Percentiles rank a stretch among this genome's conserved stretches.
Evolutionary conservation across 257 asterid species (phyloP).

Genomic region (Jaltomata sinuosa): DNA sequence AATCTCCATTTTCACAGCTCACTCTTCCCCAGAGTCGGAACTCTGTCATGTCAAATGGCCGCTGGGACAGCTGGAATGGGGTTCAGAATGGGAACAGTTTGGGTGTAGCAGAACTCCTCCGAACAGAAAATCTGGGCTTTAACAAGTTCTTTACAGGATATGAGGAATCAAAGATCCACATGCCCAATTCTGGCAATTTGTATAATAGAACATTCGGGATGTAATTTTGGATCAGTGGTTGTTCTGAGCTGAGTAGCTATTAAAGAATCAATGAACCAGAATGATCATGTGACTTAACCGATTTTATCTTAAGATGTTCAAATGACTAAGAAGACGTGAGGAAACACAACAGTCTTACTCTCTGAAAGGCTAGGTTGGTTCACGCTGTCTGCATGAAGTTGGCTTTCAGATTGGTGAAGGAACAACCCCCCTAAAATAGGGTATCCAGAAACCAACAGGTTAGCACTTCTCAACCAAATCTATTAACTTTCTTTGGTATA

Average conservation of each 20-base stretch:
- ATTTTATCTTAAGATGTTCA: not conserved
- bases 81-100: slow-evolving; percentile 50
- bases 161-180: slow-evolving; percentile 61
- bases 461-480: slow-evolving; percentile 1
- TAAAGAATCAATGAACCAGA: slow-evolving; percentile 12
- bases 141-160: slow-evolving; percentile 49
- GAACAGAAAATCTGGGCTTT: slow-evolving; percentile 44
- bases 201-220: slow-evolving; percentile 67
- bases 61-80: slow-evolving; percentile 78
- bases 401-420: slow-evolving; percentile 67
- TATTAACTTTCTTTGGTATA: not conserved
- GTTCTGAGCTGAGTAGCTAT: not conserved
- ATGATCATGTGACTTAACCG: slow-evolving; percentile 3
- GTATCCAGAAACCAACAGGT: slow-evolving; percentile 53
- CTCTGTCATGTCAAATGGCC: slow-evolving; percentile 59
- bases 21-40: slow-evolving; percentile 50
- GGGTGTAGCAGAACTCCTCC: slow-evolving; percentile 59
- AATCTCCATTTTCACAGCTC: slow-evolving; percentile 52
- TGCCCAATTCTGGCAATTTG: slow-evolving; percentile 62
- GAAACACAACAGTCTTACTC: not conserved
- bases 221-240: slow-evolving; percentile 20
- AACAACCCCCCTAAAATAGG: slow-evolving; percentile 39
- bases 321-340: not conserved
- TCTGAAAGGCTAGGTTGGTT: not conserved
- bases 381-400: slow-evolving; percentile 17